These are phyloP conservation scores for Zasmidium cellare DNA, from an alignment of 2,329 filamentous ascomycete species.

Conservation along the genomic window DNA sequence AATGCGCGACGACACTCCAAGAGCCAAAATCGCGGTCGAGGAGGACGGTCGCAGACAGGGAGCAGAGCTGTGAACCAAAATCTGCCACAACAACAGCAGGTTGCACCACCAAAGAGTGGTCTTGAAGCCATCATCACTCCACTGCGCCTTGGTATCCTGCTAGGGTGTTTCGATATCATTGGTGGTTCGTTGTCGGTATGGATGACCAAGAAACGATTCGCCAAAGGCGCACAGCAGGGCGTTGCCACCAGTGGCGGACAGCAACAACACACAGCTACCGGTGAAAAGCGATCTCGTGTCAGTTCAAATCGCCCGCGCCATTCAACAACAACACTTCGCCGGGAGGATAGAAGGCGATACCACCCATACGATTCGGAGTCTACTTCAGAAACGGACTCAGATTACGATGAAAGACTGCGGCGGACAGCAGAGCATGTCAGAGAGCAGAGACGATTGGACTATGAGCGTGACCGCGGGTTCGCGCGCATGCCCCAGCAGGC, in stretches of 20 bases:
- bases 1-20: neutral
- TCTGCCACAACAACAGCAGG: neutral
- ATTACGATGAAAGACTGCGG: neutral
- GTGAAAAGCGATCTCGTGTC: neutral
- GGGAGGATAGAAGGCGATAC: neutral
- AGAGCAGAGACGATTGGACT: constrained; percentile 1
- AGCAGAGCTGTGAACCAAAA: neutral
- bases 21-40: neutral
- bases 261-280: neutral
- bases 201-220: constrained; percentile 21
- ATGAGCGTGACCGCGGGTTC: neutral
- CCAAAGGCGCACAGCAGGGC: constrained; percentile 15
- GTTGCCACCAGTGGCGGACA: neutral
- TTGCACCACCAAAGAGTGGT: neutral
- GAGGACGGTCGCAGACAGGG: neutral
- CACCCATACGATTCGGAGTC: neutral
- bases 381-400: constrained; percentile 1
- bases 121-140: constrained; percentile 18
- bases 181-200: constrained; percentile 17
- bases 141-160: constrained; percentile 16
- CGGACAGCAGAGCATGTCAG: neutral
- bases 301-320: neutral
- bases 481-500: neutral
- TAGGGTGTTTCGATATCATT: constrained; percentile 22
- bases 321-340: neutral